phyloP scores from a whole-genome alignment of 345 rosid genomes.

The Stellera chamaejasme region DNA sequence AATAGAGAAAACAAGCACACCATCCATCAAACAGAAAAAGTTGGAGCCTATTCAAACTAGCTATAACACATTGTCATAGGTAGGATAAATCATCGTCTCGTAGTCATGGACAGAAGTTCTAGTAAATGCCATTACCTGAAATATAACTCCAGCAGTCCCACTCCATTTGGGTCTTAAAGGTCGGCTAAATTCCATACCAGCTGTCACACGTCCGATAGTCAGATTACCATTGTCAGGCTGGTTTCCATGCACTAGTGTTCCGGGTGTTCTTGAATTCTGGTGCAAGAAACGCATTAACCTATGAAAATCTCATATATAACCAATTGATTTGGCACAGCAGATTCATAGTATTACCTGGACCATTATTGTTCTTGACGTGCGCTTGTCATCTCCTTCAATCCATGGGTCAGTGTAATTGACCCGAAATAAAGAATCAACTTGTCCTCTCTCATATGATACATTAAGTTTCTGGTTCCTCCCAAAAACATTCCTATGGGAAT shows the following conservation, averaged over 20 bases:
- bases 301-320: slow-evolving; percentile 11
- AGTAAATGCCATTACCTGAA: slow-evolving; percentile 48
- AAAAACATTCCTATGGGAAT: slow-evolving; percentile 88
- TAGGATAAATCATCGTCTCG: too few species aligned
- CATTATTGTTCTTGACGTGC: slow-evolving; percentile 84
- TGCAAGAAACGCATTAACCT: slow-evolving; percentile 16
- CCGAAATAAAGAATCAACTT: slow-evolving; percentile 88
- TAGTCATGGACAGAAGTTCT: too few species aligned
- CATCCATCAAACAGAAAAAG: too few species aligned
- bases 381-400: slow-evolving; percentile 96
- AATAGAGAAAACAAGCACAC: too few species aligned
- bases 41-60: too few species aligned
- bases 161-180: slow-evolving; percentile 97
- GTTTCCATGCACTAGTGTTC: slow-evolving; percentile 88
- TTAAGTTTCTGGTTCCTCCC: slow-evolving; percentile 94
- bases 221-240: slow-evolving; percentile 58
- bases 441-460: slow-evolving; percentile 85
- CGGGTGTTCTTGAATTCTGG: slow-evolving; percentile 93
- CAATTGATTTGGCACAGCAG: slow-evolving; percentile 3
- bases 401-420: slow-evolving; percentile 95
- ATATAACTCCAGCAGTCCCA: slow-evolving; percentile 75
- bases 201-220: slow-evolving; percentile 75
- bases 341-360: slow-evolving; percentile 51
- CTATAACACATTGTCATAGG: too few species aligned
- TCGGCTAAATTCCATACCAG: slow-evolving; percentile 79